A percentile compares a stretch with the other conserved stretches of the same genome.
phyloP scores from a whole-genome alignment of 176 grass and related monocot genomes.

The Elaeis guineensis region DNA sequence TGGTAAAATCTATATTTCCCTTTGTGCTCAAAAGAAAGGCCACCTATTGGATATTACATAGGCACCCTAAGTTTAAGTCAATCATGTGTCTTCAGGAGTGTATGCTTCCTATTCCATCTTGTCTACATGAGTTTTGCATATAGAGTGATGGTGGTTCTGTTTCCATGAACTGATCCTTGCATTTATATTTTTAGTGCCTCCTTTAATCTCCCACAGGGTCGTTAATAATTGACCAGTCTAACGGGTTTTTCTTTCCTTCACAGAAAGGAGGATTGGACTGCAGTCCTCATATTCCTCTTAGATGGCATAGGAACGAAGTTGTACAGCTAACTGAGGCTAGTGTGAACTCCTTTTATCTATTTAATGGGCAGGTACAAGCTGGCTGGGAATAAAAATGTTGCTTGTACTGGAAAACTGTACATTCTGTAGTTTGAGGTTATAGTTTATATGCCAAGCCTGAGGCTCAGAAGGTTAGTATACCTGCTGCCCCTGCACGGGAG shows the following conservation, averaged over 20 bases:
- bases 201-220: too few species aligned
- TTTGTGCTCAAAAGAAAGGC: too few species aligned
- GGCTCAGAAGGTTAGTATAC: conserved; percentile 49
- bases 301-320: conserved; percentile 51
- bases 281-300: conserved; percentile 51
- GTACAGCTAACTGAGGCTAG: conserved; percentile 93
- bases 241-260: conserved; percentile 4
- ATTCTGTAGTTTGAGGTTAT: conserved; percentile 78
- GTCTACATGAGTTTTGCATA: too few species aligned
- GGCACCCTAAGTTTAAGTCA: too few species aligned
- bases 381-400: conserved; percentile 61
- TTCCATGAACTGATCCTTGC: too few species aligned
- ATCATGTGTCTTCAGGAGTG: too few species aligned
- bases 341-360: conserved; percentile 20
- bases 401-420: conserved; percentile 64
- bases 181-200: too few species aligned
- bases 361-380: conserved; percentile 51
- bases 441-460: conserved; percentile 23
- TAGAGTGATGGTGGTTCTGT: too few species aligned
- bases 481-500: conserved; percentile 50
- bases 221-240: neutral
- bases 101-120: too few species aligned
- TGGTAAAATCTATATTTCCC: too few species aligned
- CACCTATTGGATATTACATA: too few species aligned
- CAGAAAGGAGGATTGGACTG: conserved; percentile 85